Evolutionary conservation across 768 basidiomycete genomes (phyloP).

Genomic region (Hericium erinaceus): DNA sequence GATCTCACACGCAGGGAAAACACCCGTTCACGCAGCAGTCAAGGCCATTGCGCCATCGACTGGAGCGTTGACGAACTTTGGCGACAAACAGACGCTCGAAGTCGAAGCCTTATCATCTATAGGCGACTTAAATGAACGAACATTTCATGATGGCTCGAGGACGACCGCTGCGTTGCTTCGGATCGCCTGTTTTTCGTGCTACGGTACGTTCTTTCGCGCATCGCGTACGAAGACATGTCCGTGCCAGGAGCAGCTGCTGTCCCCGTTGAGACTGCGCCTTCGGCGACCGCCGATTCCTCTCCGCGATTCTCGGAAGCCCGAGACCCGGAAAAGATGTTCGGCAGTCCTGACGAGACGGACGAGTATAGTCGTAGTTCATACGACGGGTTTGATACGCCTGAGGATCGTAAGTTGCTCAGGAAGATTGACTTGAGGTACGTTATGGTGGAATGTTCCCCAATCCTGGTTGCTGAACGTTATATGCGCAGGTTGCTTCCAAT

Average conservation of each 20-base stretch:
- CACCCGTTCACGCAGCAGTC: too few species aligned
- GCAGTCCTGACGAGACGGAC: background rate
- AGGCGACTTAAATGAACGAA: background rate
- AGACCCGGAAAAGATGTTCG: background rate
- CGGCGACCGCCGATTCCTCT: background rate
- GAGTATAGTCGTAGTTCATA: background rate
- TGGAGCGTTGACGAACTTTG: background rate
- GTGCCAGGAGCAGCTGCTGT: background rate
- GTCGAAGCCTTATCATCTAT: background rate
- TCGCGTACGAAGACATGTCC: background rate
- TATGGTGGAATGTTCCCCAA: background rate
- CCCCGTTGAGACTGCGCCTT: background rate
- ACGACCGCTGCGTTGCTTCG: background rate
- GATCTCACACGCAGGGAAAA: too few species aligned
- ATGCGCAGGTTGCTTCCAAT: conserved; percentile 28
- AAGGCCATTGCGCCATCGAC: background rate
- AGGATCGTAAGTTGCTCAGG: conserved; percentile 6
- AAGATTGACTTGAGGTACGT: conserved; percentile 9
- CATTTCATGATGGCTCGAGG: background rate
- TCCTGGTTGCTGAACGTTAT: background rate
- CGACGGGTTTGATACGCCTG: background rate
- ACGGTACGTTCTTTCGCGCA: background rate
- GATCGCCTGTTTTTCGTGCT: background rate
- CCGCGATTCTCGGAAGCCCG: background rate
- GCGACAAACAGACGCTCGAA: background rate